These are phyloP conservation scores for Artomyces pyxidatus DNA, from an alignment of 768 basidiomycete genomes.

Conservation along the genomic window DNA sequence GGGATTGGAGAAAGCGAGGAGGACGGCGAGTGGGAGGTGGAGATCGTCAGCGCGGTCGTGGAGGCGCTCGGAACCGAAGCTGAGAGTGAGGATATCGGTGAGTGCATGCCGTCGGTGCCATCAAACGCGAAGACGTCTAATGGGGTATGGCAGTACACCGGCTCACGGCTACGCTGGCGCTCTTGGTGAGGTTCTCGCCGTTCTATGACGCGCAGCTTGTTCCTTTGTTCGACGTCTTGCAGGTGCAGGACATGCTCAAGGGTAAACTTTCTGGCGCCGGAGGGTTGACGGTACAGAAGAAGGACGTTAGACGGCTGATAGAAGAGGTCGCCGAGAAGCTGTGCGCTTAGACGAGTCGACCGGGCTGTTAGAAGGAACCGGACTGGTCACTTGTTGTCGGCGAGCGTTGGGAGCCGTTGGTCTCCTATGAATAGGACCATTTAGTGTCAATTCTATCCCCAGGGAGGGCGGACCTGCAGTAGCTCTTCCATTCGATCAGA, in stretches of 20 bases:
- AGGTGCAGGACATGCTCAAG: slow-evolving; percentile 45
- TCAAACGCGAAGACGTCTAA: neutral
- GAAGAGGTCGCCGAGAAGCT: slow-evolving; percentile 49
- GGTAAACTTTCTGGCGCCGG: slow-evolving; percentile 45
- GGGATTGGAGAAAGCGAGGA: slow-evolving; percentile 35
- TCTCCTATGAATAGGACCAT: too few species aligned
- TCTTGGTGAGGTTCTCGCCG: slow-evolving; percentile 71
- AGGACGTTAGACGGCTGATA: slow-evolving; percentile 57
- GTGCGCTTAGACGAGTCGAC: too few species aligned
- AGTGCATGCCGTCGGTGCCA: slow-evolving; percentile 21
- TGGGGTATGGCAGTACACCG: slow-evolving; percentile 58
- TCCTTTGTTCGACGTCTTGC: slow-evolving; percentile 64
- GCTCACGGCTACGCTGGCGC: slow-evolving; percentile 67
- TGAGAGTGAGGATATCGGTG: slow-evolving; percentile 73
- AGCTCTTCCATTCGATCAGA: too few species aligned
- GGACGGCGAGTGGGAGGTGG: slow-evolving; percentile 80
- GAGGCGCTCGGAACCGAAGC: slow-evolving; percentile 70
- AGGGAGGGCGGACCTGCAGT: too few species aligned
- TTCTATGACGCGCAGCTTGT: slow-evolving; percentile 44
- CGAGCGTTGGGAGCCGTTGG: too few species aligned
- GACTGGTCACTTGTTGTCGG: too few species aligned
- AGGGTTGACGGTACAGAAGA: slow-evolving; percentile 49
- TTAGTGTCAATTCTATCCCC: too few species aligned
- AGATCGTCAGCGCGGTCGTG: slow-evolving; percentile 74
- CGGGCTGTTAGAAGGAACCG: too few species aligned